Conservation (phyloP, 1,284 basidiomycete genomes). For the Jaminaea rosea region DNA sequence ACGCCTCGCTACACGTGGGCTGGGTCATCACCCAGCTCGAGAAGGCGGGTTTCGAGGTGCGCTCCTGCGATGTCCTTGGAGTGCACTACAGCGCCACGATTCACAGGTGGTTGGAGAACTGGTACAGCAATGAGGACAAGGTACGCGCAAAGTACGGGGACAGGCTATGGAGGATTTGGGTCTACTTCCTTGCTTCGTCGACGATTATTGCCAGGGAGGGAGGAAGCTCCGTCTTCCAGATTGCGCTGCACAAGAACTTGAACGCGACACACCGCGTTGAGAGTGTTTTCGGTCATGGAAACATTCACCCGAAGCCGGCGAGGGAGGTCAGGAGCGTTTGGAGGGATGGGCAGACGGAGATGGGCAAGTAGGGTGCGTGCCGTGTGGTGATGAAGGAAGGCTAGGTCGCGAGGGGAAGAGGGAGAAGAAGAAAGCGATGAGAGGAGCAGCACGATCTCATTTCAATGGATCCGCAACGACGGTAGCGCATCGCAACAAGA, state of each 20-base stretch:
- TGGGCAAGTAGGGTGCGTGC: constrained; percentile 17
- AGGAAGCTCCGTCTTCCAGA: constrained; percentile 48
- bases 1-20: constrained; percentile 70
- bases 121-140: constrained; percentile 61
- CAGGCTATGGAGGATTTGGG: constrained; percentile 50
- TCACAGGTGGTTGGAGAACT: constrained; percentile 51
- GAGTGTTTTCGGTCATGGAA: constrained; percentile 44
- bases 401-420: too few species aligned
- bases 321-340: constrained; percentile 31
- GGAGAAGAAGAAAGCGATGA: too few species aligned
- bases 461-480: too few species aligned
- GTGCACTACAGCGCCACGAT: constrained; percentile 79
- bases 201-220: constrained; percentile 44
- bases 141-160: constrained; percentile 83
- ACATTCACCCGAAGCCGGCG: constrained; percentile 28
- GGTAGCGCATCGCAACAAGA: too few species aligned
- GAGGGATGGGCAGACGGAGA: too few species aligned
- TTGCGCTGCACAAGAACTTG: constrained; percentile 75
- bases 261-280: constrained; percentile 78
- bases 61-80: constrained; percentile 80
- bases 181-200: constrained; percentile 43
- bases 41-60: constrained; percentile 88
- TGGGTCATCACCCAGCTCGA: constrained; percentile 82
- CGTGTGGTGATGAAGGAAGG: too few species aligned
- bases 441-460: too few species aligned